Evolutionary conservation across 1,139 yeast species (phyloP).

Genomic region (Nakaseomyces bracarensis): DNA sequence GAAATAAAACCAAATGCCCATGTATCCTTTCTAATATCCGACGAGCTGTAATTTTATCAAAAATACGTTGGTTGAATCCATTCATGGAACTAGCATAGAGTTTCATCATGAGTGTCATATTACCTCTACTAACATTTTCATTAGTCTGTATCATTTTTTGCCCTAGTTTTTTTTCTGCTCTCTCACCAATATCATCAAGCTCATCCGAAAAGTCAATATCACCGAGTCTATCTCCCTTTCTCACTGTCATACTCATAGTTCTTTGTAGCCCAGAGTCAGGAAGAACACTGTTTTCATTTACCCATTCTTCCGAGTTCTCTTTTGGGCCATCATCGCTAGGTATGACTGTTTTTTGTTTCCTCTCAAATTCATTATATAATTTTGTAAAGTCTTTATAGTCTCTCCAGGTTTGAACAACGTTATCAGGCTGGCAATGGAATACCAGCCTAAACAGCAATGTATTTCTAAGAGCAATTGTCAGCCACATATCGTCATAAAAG

Average conservation of each 20-base stretch:
- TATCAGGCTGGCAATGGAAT: constrained; percentile 93
- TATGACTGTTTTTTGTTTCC: constrained; percentile 40
- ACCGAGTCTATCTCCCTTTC: constrained; percentile 9
- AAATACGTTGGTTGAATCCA: constrained; percentile 42
- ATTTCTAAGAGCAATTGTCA: constrained; percentile 72
- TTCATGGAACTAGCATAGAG: constrained; percentile 24
- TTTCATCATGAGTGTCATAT: constrained; percentile 12
- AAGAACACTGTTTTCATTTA: constrained; percentile 10
- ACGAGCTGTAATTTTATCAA: constrained; percentile 71
- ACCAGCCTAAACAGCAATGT: constrained; percentile 74
- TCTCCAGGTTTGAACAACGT: constrained; percentile 77
- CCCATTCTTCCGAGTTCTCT: constrained; percentile 7
- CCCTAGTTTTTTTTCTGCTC: constrained; percentile 10
- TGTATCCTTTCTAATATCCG: constrained; percentile 63
- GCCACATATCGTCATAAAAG: constrained; percentile 87
- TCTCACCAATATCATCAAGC: constrained; percentile 9
- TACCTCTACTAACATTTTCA: constrained; percentile 1
- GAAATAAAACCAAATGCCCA: constrained; percentile 86
- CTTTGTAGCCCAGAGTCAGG: constrained; percentile 13
- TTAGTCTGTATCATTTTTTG: neutral
- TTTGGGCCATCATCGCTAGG: constrained; percentile 18
- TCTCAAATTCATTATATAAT: constrained; percentile 46
- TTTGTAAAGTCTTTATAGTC: constrained; percentile 70
- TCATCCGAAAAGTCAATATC: constrained; percentile 9
- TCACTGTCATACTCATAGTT: constrained; percentile 5